Conservation (phyloP, 805 yeast genomes). For the Hemisphaericaspora nanyangensis region DNA sequence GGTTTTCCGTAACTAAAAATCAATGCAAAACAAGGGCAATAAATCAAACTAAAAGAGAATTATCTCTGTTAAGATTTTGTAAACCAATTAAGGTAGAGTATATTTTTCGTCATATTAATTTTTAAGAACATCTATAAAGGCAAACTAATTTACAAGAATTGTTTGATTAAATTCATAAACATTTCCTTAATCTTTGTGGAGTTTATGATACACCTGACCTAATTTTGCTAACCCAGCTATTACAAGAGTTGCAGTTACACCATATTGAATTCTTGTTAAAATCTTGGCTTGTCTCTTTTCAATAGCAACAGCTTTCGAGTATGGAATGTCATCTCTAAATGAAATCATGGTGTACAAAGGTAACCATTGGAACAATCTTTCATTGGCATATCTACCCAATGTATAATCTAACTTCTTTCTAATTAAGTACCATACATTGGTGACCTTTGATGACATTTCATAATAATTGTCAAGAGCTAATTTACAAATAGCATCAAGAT, state of each 20-base stretch:
- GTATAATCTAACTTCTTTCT: slow-evolving; percentile 67
- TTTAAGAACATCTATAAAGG: too few relatives aligned
- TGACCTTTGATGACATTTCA: slow-evolving; percentile 84
- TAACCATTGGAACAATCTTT: slow-evolving; percentile 52
- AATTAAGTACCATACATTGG: slow-evolving; percentile 53
- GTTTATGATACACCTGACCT: background rate
- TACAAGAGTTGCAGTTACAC: slow-evolving; percentile 7
- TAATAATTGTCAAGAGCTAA: slow-evolving; percentile 76
- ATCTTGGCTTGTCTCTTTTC: slow-evolving; percentile 54
- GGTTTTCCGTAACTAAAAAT: too few relatives aligned
- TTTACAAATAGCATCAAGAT: slow-evolving; percentile 70
- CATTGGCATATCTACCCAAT: slow-evolving; percentile 56
- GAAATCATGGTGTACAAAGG: slow-evolving; percentile 93
- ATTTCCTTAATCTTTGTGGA: background rate
- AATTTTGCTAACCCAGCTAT: slow-evolving; percentile 3
- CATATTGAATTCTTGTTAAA: slow-evolving; percentile 30
- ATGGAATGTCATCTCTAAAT: slow-evolving; percentile 77
- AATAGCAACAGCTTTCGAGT: slow-evolving; percentile 59
- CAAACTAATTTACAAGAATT: too few relatives aligned
- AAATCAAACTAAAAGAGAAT: too few relatives aligned
- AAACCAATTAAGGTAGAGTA: too few relatives aligned
- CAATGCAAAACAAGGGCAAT: too few relatives aligned
- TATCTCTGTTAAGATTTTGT: too few relatives aligned
- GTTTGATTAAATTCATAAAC: too few relatives aligned
- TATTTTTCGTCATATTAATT: too few relatives aligned